A percentile compares a stretch with the other conserved stretches of the same genome.
Conservation (phyloP, 139 green algal genomes). For the Chlamydomonas asymmetrica region DNA sequence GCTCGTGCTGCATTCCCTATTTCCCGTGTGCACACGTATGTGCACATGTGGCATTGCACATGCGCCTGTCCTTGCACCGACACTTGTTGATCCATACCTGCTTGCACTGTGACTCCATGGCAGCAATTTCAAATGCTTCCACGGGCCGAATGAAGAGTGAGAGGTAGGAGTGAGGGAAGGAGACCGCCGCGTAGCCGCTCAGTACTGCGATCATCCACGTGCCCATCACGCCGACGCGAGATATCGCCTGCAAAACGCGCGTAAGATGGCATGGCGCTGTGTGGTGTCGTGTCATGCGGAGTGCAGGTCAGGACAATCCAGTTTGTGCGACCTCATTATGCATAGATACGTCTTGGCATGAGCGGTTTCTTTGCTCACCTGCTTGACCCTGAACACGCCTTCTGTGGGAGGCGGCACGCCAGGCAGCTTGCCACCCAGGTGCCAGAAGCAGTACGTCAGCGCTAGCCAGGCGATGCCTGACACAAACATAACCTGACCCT, state of each 20-base stretch:
- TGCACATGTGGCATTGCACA: not conserved
- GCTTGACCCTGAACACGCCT: slow-evolving; percentile 34
- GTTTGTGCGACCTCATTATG: too few species aligned
- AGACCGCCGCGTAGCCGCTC: slow-evolving; percentile 89
- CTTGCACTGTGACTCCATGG: slow-evolving; percentile 78
- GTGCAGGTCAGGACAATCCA: not conserved
- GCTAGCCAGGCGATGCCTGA: slow-evolving; percentile 28
- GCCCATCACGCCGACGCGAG: slow-evolving; percentile 86
- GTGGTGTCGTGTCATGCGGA: not conserved
- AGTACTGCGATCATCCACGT: slow-evolving; percentile 91
- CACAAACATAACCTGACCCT: slow-evolving; percentile 27
- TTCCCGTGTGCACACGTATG: too few species aligned
- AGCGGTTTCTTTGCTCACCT: slow-evolving; percentile 29
- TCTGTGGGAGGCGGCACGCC: slow-evolving; percentile 46
- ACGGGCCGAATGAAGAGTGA: slow-evolving; percentile 87
- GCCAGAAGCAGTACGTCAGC: slow-evolving; percentile 78
- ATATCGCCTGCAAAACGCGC: slow-evolving; percentile 62
- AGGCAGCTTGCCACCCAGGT: slow-evolving; percentile 63
- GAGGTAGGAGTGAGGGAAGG: slow-evolving; percentile 92
- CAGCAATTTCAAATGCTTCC: slow-evolving; percentile 68
- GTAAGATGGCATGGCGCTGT: slow-evolving; percentile 2
- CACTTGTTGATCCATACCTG: slow-evolving; percentile 63
- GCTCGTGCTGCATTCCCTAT: too few species aligned
- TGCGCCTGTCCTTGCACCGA: too few species aligned
- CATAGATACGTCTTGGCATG: too few species aligned